A percentile compares a stretch with the other conserved stretches of the same genome.
Conservation (phyloP, 805 yeast genomes). For the Barnettozyma vustinii region DNA sequence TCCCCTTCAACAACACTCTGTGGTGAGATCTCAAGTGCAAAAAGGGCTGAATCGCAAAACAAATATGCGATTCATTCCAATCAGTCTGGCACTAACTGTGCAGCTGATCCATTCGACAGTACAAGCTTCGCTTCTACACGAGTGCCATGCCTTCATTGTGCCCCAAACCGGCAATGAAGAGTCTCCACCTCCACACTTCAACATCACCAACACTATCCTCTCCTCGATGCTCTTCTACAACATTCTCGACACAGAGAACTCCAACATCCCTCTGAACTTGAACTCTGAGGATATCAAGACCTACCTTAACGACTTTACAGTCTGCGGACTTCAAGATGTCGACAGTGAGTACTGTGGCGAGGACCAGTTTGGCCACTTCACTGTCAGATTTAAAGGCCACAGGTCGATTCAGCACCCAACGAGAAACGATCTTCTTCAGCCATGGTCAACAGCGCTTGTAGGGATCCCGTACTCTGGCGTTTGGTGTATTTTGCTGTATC, state of each 20-base stretch:
- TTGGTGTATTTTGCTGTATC: constrained; percentile 10
- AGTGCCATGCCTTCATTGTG: constrained; percentile 2
- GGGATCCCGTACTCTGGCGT: constrained; percentile 6
- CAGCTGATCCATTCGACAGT: not conserved
- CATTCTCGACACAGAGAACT: constrained; percentile 1
- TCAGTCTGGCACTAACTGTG: not conserved
- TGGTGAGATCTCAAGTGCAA: not conserved
- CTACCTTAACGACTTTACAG: constrained; percentile 3
- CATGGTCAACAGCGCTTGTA: not conserved
- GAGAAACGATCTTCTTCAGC: not conserved
- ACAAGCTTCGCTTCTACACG: constrained; percentile 4
- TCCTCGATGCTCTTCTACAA: constrained; percentile 6
- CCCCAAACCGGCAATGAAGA: not conserved
- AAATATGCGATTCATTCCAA: not conserved
- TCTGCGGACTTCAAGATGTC: constrained; percentile 9
- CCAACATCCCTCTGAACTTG: constrained; percentile 4
- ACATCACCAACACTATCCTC: not conserved
- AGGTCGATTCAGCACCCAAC: not conserved
- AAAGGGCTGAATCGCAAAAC: not conserved
- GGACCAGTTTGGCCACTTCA: constrained; percentile 2
- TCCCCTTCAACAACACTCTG: not conserved
- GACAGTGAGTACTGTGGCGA: constrained; percentile 1
- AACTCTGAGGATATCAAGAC: constrained; percentile 5
- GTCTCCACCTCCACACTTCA: not conserved
- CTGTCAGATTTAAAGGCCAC: not conserved